Conservation (phyloP, 2,329 filamentous ascomycete genomes). For the Aureobasidium leucospermi region DNA sequence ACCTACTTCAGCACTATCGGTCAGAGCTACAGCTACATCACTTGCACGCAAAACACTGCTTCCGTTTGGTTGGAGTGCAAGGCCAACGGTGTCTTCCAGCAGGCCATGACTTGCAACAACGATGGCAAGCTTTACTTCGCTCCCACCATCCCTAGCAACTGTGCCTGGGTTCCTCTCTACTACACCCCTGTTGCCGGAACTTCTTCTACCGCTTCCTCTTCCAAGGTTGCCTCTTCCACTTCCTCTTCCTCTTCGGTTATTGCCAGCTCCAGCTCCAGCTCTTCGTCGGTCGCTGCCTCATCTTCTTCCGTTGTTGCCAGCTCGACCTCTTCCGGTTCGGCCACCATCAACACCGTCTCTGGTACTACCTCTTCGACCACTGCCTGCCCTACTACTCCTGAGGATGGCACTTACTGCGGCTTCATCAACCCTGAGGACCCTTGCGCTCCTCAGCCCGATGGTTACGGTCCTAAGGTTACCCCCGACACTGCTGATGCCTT, state of each 20-base stretch:
- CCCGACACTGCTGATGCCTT: conserved; percentile 24
- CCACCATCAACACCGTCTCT: conserved; percentile 9
- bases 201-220: neutral
- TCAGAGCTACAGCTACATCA: neutral
- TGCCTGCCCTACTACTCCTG: conserved; percentile 24
- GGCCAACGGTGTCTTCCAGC: conserved; percentile 5
- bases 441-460: conserved; percentile 23
- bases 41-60: neutral
- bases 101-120: conserved; percentile 7
- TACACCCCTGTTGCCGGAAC: neutral
- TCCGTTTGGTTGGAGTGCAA: neutral
- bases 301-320: neutral
- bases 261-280: neutral
- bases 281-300: neutral
- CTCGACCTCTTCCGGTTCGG: conserved; percentile 8
- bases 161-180: conserved; percentile 1
- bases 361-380: conserved; percentile 22
- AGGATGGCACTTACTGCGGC: conserved; percentile 30
- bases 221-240: neutral
- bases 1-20: neutral
- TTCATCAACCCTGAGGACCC: conserved; percentile 30
- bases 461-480: conserved; percentile 19
- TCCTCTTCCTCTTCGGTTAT: neutral
- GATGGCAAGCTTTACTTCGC: conserved; percentile 9
- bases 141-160: neutral